phyloP scores from a whole-genome alignment of 768 basidiomycete genomes.

The Hebeloma cylindrosporum region DNA sequence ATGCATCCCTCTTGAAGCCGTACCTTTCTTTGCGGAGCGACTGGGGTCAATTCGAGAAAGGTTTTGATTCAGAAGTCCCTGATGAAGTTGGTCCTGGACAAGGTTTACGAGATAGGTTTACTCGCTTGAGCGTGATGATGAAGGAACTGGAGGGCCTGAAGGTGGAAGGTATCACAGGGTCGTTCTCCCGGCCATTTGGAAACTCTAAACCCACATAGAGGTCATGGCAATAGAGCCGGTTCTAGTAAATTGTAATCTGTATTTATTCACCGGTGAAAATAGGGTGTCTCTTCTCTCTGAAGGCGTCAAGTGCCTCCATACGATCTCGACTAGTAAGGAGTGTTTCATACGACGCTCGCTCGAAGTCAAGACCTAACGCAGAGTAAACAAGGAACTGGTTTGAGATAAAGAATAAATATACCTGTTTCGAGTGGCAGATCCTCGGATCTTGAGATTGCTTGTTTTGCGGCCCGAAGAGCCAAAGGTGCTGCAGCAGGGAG shows the following conservation, averaged over 20 bases:
- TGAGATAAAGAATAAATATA: constrained; percentile 20
- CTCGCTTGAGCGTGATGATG: constrained; percentile 81
- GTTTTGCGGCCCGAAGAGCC: constrained; percentile 85
- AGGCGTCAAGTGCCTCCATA: constrained; percentile 80
- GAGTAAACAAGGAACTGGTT: not conserved
- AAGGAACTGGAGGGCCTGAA: constrained; percentile 78
- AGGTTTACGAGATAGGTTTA: constrained; percentile 64
- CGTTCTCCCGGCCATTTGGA: constrained; percentile 52
- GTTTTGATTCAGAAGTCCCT: constrained; percentile 57
- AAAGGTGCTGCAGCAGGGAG: constrained; percentile 60
- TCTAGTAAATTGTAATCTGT: not conserved
- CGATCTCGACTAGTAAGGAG: constrained; percentile 77
- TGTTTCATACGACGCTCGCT: constrained; percentile 80
- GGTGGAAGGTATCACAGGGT: constrained; percentile 56
- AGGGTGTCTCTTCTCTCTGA: constrained; percentile 79
- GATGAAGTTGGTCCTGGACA: constrained; percentile 42
- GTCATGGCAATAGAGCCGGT: constrained; percentile 19
- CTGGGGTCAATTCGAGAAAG: constrained; percentile 83
- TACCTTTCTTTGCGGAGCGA: constrained; percentile 91
- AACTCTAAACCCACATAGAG: constrained; percentile 19
- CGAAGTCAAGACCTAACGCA: constrained; percentile 80
- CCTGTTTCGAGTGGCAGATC: constrained; percentile 80
- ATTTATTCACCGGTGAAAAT: constrained; percentile 75
- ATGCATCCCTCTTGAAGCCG: constrained; percentile 80
- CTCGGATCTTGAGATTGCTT: constrained; percentile 77